Conservation (phyloP, 495 filamentous ascomycete genomes). For the Aspergillus asperescens region DNA sequence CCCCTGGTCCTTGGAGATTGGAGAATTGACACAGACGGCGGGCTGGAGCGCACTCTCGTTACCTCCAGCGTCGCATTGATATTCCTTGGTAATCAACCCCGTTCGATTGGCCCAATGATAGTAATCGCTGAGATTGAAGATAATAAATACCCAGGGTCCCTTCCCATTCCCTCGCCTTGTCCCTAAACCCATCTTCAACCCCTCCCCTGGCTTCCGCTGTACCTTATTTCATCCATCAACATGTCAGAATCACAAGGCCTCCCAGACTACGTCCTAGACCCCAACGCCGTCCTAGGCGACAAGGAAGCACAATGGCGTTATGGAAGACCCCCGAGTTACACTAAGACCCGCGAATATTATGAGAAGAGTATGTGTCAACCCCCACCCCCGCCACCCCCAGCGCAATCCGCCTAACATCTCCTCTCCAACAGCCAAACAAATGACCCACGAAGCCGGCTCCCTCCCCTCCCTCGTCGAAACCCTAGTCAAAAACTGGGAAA, state of each 20-base stretch:
- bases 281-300: slow-evolving; percentile 56
- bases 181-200: no score
- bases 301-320: slow-evolving; percentile 51
- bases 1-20: no score
- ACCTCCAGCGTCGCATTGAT: no score
- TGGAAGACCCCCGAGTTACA: slow-evolving; percentile 55
- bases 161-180: no score
- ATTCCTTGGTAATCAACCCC: no score
- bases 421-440: slow-evolving; percentile 44
- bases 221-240: no score
- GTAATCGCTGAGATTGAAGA: no score
- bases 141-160: no score
- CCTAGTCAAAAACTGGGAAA: slow-evolving; percentile 69
- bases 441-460: slow-evolving; percentile 48
- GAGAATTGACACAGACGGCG: no score
- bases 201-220: no score
- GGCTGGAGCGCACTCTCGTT: no score
- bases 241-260: slow-evolving; percentile 17
- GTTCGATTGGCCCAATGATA: no score
- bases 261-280: slow-evolving; percentile 57
- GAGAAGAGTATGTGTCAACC: slow-evolving; percentile 46
- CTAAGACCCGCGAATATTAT: slow-evolving; percentile 49
- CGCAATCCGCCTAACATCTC: neutral
- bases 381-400: neutral
- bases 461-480: slow-evolving; percentile 58